Evolutionary conservation across 257 asterid genomes (phyloP).

Genomic region (Fraxinus cuspidata): DNA sequence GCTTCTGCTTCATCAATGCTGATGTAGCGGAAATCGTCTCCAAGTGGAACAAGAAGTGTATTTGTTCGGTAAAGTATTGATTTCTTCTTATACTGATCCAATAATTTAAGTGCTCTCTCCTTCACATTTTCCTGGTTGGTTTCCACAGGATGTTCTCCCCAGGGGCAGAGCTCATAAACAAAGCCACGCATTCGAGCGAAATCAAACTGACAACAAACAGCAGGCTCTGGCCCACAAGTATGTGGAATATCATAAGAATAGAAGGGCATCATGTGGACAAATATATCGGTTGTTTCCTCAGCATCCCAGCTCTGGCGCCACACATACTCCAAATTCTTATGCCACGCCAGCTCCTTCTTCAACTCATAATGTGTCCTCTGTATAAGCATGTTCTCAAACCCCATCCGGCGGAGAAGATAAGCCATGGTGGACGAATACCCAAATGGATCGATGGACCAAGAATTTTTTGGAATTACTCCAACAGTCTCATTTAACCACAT

Average conservation of each 20-base stretch:
- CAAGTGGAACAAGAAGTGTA: slow-evolving; percentile 95
- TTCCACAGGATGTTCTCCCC: slow-evolving; percentile 92
- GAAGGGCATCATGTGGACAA: slow-evolving; percentile 99
- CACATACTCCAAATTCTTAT: slow-evolving; percentile 79
- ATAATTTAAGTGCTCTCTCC: slow-evolving; percentile 76
- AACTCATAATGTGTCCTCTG: slow-evolving; percentile 97
- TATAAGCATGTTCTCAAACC: slow-evolving; percentile 98
- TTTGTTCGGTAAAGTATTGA: slow-evolving; percentile 91
- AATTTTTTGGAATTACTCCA: slow-evolving; percentile 87
- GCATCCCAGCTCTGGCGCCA: slow-evolving; percentile 99
- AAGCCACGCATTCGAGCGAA: slow-evolving; percentile 92
- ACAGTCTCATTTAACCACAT: slow-evolving; percentile 97
- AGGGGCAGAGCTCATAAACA: slow-evolving; percentile 87
- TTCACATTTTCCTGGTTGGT: slow-evolving; percentile 86
- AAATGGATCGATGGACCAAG: slow-evolving; percentile 98
- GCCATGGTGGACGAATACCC: slow-evolving; percentile 99
- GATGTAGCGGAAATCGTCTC: slow-evolving; percentile 97
- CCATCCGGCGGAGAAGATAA: slow-evolving; percentile 98
- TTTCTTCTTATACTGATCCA: slow-evolving; percentile 92
- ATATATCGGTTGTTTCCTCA: slow-evolving; percentile 92
- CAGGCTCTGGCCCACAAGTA: slow-evolving; percentile 99
- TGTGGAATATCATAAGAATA: slow-evolving; percentile 97
- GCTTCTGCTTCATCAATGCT: slow-evolving; percentile 97
- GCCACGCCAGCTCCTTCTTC: slow-evolving; percentile 85
- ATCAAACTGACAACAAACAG: slow-evolving; percentile 97